These are phyloP conservation scores for sorghum (Sorghum bicolor) DNA, from an alignment of 176 grass and related monocot genomes.

Conservation along the genomic window DNA sequence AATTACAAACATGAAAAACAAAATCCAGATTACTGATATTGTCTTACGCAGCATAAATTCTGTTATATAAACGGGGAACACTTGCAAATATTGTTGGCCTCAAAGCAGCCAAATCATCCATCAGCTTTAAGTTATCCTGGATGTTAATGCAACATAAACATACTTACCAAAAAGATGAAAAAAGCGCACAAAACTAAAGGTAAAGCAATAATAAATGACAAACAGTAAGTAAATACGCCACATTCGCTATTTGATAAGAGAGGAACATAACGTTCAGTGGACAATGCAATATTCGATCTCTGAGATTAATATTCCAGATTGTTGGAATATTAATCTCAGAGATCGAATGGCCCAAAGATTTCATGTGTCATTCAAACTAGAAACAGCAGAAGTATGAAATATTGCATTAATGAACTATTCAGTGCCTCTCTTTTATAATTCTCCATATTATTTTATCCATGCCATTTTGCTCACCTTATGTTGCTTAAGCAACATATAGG, in stretches of 20 bases:
- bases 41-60: slow-evolving; percentile 90
- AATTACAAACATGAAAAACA: background rate
- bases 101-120: slow-evolving; percentile 88
- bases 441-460: too few species aligned
- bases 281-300: too few species aligned
- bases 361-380: background rate
- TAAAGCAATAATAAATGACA: background rate
- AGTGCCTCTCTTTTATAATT: too few species aligned
- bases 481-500: too few species aligned
- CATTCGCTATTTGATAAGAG: background rate
- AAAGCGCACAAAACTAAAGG: background rate
- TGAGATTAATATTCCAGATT: too few species aligned
- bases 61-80: slow-evolving; percentile 83
- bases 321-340: background rate
- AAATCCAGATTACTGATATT: slow-evolving; percentile 7
- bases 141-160: slow-evolving; percentile 23
- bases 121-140: slow-evolving; percentile 98
- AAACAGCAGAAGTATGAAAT: background rate
- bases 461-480: too few species aligned
- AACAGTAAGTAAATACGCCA: background rate
- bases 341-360: background rate
- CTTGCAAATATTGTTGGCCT: slow-evolving; percentile 89
- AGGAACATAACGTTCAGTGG: background rate
- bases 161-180: slow-evolving; percentile 14
- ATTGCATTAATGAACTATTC: background rate